Conservation (phyloP, 179 eudicot genomes). For the Drosera spatulata region DNA sequence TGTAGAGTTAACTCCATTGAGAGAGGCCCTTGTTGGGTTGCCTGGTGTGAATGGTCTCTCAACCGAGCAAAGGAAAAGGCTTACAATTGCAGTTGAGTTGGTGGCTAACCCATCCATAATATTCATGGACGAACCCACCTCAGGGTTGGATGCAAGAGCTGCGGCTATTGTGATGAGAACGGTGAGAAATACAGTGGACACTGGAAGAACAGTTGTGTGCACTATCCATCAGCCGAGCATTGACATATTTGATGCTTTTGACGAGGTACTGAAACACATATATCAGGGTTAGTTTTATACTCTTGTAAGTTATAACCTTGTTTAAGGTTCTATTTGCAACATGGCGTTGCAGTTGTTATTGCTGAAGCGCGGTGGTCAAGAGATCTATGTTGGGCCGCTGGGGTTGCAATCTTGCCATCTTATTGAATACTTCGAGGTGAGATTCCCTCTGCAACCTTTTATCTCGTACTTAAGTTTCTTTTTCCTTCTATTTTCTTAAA, state of each 20-base stretch:
- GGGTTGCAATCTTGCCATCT: slow-evolving; percentile 27
- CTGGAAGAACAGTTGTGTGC: slow-evolving; percentile 53
- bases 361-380: slow-evolving; percentile 12
- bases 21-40: slow-evolving; percentile 10
- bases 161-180: slow-evolving; percentile 34
- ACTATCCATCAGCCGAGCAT: slow-evolving; percentile 45
- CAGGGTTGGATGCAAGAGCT: slow-evolving; percentile 13
- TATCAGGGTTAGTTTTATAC: background rate
- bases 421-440: slow-evolving; percentile 47
- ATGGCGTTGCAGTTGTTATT: slow-evolving; percentile 6
- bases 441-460: background rate
- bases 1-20: slow-evolving; percentile 28
- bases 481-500: too few relatives aligned
- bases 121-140: slow-evolving; percentile 30
- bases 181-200: slow-evolving; percentile 43
- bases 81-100: slow-evolving; percentile 14
- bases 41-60: slow-evolving; percentile 14
- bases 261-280: slow-evolving; percentile 33
- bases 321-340: background rate
- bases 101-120: slow-evolving; percentile 14
- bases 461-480: background rate
- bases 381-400: slow-evolving; percentile 8
- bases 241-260: slow-evolving; percentile 63
- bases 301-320: background rate
- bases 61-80: slow-evolving; percentile 18